Base-by-base conservation (phyloP, 179 eudicot genomes). In the Silene coronaria region DNA sequence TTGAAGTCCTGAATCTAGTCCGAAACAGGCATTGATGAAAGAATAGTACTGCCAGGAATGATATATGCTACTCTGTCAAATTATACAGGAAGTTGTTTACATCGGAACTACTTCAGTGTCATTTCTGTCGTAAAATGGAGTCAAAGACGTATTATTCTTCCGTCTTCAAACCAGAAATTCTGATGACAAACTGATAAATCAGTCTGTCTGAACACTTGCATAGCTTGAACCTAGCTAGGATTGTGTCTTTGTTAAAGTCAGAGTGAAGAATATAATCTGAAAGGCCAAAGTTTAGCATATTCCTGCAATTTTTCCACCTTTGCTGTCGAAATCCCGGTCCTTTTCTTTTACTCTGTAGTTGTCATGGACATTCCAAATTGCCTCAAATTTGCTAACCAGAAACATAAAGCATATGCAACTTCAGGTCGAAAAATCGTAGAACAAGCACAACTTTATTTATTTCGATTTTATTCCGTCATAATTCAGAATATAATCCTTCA, bases 261-360 rank as follows among this genome's bases (percentile, higher is more conserved):
- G 66, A 57, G 6, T 30, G 53, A 24, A 70, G 73, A 71, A 53
- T 71, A 53, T 53, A 71, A 71, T 53, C 62, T 12, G 21, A 51
- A 70, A 71, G 10, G 23, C 22, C 4, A 24, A 58, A 27, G 11
- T 13, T n/a, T 3, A 71, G 62, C 24, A 28, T 71, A 26, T 71
- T 51, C 74, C 34, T 70, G 73, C 17, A 46, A 46, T n/a, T 46
- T 46, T 16, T 46, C 59, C 5, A 24, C 73, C 55, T 70, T 59
- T 59, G 12, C 12, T 70, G 34, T 70, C 23, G 24, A 46, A 21
- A 28, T 46, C 21, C 14, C 58, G 3, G 13, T 46, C 21, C 4
- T 23, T 17, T 12, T 38, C 45, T 38, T 38, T 8, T 38, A 7
- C 7, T 34, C n/a, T n/a, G n/a, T n/a, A n/a, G n/a, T 34, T 0